These are phyloP conservation scores for Monilinia aucupariae DNA, from an alignment of 2,329 filamentous ascomycete species.

Conservation along the genomic window DNA sequence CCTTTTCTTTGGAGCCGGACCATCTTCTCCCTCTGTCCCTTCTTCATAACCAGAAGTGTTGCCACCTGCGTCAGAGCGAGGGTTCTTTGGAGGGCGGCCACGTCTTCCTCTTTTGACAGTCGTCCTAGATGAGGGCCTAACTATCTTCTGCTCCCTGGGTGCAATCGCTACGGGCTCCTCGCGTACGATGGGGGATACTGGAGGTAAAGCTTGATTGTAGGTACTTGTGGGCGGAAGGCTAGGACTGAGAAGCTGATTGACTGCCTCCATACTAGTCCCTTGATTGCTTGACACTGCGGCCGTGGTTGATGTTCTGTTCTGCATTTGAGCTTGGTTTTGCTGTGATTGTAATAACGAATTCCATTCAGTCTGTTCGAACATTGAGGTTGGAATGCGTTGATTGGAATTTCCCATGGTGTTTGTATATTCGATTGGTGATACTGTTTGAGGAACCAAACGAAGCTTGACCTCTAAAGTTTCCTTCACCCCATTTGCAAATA, in stretches of 20 bases:
- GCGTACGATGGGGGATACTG: slow-evolving; percentile 20
- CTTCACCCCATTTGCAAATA: slow-evolving; percentile 76
- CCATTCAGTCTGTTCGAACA: slow-evolving; percentile 72
- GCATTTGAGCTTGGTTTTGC: slow-evolving; percentile 44
- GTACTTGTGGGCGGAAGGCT: slow-evolving; percentile 25
- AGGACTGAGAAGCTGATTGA: slow-evolving; percentile 38
- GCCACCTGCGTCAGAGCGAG: slow-evolving; percentile 41
- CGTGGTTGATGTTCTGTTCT: slow-evolving; percentile 23
- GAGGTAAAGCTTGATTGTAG: slow-evolving; percentile 21
- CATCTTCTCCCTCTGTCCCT: slow-evolving; percentile 41
- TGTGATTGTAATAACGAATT: slow-evolving; percentile 69
- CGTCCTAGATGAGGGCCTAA: slow-evolving; percentile 31
- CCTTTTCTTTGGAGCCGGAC: slow-evolving; percentile 58
- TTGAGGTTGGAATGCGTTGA: slow-evolving; percentile 50
- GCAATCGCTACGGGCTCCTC: slow-evolving; percentile 16
- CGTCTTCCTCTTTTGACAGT: slow-evolving; percentile 30
- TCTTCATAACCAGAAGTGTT: slow-evolving; percentile 73
- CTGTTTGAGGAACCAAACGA: slow-evolving; percentile 64
- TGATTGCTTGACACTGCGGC: slow-evolving; percentile 16
- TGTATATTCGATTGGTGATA: slow-evolving; percentile 54
- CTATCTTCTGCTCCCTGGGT: slow-evolving; percentile 24
- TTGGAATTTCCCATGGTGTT: slow-evolving; percentile 57
- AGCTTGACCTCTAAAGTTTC: slow-evolving; percentile 93
- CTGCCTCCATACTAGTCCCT: slow-evolving; percentile 35
- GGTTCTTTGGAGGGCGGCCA: slow-evolving; percentile 20